A percentile compares a stretch with the other conserved stretches of the same genome.
phyloP scores from a whole-genome alignment of 164 flowering plant genomes.

The Dillenia turbinata region DNA sequence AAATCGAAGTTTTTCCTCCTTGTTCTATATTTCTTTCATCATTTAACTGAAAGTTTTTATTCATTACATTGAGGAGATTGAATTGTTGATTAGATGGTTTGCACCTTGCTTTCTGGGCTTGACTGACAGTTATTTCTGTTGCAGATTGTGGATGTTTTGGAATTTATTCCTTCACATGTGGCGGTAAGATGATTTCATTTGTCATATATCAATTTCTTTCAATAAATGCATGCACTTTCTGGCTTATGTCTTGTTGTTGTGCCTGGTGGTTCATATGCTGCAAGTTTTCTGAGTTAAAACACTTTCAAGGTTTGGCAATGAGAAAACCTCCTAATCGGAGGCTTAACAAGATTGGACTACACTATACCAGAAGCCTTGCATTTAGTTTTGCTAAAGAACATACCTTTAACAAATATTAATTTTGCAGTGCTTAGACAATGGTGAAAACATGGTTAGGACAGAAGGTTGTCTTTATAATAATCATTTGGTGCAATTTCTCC shows the following conservation, averaged over 20 bases:
- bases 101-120: neutral
- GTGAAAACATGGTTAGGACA: too few relatives aligned
- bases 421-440: too few relatives aligned
- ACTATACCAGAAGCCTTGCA: too few relatives aligned
- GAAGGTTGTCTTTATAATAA: too few relatives aligned
- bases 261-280: too few relatives aligned
- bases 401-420: too few relatives aligned
- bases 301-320: too few relatives aligned
- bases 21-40: neutral
- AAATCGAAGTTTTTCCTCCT: neutral
- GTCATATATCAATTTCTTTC: neutral
- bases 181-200: conserved; percentile 50
- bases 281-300: too few relatives aligned
- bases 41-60: neutral
- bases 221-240: neutral
- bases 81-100: neutral
- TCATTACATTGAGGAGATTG: neutral
- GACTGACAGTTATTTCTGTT: conserved; percentile 16
- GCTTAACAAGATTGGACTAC: too few relatives aligned
- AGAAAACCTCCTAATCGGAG: too few relatives aligned
- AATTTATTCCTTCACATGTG: conserved; percentile 81
- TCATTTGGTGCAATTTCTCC: too few relatives aligned
- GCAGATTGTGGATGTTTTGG: conserved; percentile 89
- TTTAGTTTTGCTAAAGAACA: too few relatives aligned
- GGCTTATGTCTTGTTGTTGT: neutral